These are phyloP conservation scores for Zygosaccharomyces sapae DNA, from an alignment of 1,139 yeast genomes.

Conservation along the genomic window DNA sequence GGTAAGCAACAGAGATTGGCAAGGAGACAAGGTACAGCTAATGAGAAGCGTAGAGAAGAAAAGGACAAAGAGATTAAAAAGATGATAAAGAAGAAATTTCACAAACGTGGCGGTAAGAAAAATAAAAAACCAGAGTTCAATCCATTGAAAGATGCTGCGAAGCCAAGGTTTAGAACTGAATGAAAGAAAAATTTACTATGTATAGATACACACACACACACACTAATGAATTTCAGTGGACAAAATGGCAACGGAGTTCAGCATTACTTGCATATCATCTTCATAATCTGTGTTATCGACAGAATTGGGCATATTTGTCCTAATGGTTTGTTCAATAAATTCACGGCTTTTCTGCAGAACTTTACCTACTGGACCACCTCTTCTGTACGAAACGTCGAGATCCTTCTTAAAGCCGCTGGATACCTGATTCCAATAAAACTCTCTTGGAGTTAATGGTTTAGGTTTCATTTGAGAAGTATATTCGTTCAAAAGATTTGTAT, in stretches of 20 bases:
- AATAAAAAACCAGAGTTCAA: slow-evolving; percentile 38
- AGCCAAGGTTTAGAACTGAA: slow-evolving; percentile 45
- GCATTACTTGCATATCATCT: slow-evolving; percentile 21
- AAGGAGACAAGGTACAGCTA: slow-evolving; percentile 41
- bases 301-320: slow-evolving; percentile 36
- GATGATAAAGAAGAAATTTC: slow-evolving; percentile 41
- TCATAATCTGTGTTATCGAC: slow-evolving; percentile 15
- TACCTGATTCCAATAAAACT: slow-evolving; percentile 46
- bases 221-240: slow-evolving; percentile 5
- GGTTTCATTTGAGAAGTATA: slow-evolving; percentile 21
- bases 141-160: slow-evolving; percentile 22
- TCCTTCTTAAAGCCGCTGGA: slow-evolving; percentile 54
- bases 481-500: slow-evolving; percentile 19
- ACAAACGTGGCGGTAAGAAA: slow-evolving; percentile 49
- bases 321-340: slow-evolving; percentile 44
- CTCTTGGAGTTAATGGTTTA: slow-evolving; percentile 15
- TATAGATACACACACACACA: slow-evolving; percentile 1
- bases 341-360: slow-evolving; percentile 50
- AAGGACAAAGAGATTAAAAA: slow-evolving; percentile 31
- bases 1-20: slow-evolving; percentile 54
- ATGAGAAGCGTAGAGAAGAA: slow-evolving; percentile 42
- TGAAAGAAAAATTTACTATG: slow-evolving; percentile 18
- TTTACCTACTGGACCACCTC: slow-evolving; percentile 80
- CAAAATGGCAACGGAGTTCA: slow-evolving; percentile 23
- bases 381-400: slow-evolving; percentile 57